These are phyloP conservation scores for Volvox reticuliferus DNA, from an alignment of 139 green algal species.

Conservation along the genomic window DNA sequence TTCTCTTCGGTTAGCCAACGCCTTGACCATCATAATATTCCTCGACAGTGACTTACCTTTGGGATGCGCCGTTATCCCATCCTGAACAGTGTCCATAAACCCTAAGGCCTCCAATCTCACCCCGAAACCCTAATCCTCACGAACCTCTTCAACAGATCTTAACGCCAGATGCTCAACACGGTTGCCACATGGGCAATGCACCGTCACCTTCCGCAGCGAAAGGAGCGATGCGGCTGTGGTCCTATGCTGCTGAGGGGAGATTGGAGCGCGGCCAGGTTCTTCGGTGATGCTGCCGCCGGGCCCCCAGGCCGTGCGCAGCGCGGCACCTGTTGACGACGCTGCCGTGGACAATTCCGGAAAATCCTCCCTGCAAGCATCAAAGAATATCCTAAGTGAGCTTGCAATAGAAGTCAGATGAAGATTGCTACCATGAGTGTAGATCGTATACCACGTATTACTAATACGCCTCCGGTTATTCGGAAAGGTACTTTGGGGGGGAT, in stretches of 20 bases:
- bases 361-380: conserved; percentile 23
- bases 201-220: conserved; percentile 50
- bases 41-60: too few species aligned
- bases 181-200: conserved; percentile 73
- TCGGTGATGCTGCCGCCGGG: not conserved
- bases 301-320: not conserved
- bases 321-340: not conserved
- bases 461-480: too few species aligned
- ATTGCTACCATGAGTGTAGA: too few species aligned
- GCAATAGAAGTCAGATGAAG: too few species aligned
- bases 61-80: too few species aligned
- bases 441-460: too few species aligned
- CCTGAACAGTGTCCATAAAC: too few species aligned
- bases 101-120: too few species aligned
- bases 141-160: conserved; percentile 14
- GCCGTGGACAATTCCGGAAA: conserved; percentile 34
- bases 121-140: not conserved
- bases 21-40: too few species aligned
- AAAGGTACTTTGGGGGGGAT: too few species aligned
- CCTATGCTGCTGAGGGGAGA: not conserved
- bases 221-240: not conserved
- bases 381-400: too few species aligned
- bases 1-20: too few species aligned
- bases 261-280: not conserved
- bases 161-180: conserved; percentile 68